Conservation (phyloP, 1,284 basidiomycete genomes). For the Cutaneotrichosporon sp. region DNA sequence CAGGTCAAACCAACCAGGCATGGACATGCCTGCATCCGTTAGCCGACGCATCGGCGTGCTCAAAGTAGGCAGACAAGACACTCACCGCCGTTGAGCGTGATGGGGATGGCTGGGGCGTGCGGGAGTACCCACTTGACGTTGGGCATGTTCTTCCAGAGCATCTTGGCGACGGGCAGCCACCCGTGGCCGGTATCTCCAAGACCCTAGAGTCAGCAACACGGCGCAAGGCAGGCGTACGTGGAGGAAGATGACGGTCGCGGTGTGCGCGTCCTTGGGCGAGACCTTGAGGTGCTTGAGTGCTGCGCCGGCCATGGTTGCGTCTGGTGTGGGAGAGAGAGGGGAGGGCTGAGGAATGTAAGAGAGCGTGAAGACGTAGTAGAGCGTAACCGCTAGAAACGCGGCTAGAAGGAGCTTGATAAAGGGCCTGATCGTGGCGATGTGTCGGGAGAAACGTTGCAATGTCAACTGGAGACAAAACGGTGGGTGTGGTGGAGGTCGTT, state of each 20-base stretch:
- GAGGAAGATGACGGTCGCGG: constrained; percentile 80
- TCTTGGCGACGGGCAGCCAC: constrained; percentile 70
- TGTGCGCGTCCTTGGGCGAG: constrained; percentile 54
- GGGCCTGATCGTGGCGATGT: not conserved
- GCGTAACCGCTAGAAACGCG: not conserved
- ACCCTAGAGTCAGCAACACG: constrained; percentile 26
- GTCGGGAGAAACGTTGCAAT: no score
- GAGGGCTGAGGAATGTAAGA: not conserved
- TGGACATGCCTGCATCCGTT: constrained; percentile 26
- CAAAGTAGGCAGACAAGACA: not conserved
- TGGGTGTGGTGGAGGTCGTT: no score
- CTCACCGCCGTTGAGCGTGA: constrained; percentile 46
- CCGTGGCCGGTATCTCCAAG: constrained; percentile 56
- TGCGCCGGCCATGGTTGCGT: constrained; percentile 20
- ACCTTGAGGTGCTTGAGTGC: constrained; percentile 44
- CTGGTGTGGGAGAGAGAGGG: not conserved
- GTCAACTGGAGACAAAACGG: no score
- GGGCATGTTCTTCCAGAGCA: constrained; percentile 56
- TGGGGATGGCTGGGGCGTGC: constrained; percentile 58
- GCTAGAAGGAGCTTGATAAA: not conserved
- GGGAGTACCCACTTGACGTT: constrained; percentile 81
- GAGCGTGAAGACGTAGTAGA: not conserved
- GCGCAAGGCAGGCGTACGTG: constrained; percentile 58
- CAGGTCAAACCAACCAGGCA: constrained; percentile 66
- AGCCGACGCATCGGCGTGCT: not conserved